Evolutionary conservation across 148 eudicot species (phyloP).

Genomic region (Camellia japonica): DNA sequence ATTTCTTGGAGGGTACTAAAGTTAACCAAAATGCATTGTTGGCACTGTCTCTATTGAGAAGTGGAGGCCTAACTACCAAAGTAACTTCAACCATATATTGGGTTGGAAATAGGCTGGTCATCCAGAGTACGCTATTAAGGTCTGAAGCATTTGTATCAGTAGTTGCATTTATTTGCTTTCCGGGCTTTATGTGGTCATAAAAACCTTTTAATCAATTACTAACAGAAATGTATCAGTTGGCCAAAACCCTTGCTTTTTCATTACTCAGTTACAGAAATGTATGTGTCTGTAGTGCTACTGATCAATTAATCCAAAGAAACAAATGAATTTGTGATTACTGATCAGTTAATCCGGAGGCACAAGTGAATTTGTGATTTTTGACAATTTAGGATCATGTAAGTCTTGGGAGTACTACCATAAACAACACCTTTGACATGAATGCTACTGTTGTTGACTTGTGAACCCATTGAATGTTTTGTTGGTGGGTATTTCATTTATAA

Average conservation of each 20-base stretch:
- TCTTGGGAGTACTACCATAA: too few species aligned
- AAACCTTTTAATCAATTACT: too few species aligned
- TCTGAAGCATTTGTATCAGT: background rate
- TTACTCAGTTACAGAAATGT: too few species aligned
- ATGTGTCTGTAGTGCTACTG: too few species aligned
- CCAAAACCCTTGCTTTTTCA: too few species aligned
- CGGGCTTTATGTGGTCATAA: background rate
- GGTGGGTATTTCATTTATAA: background rate
- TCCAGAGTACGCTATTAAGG: too few species aligned
- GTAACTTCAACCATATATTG: background rate
- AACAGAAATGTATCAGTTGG: too few species aligned
- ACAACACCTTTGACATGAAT: background rate
- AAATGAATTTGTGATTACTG: too few species aligned
- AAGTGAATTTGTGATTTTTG: too few species aligned
- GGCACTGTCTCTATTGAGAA: background rate
- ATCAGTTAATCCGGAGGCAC: too few species aligned
- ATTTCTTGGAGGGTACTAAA: conserved; percentile 11
- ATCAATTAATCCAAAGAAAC: too few species aligned
- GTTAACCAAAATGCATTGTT: background rate
- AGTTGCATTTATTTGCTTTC: background rate
- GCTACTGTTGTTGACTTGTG: background rate
- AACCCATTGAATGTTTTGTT: background rate
- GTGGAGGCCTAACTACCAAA: background rate
- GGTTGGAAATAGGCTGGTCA: too few species aligned
- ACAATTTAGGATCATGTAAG: background rate